A percentile compares a stretch with the other conserved stretches of the same genome.
Evolutionary conservation across 331 rosid genomes (phyloP).

Genomic region (Arachis monticola): DNA sequence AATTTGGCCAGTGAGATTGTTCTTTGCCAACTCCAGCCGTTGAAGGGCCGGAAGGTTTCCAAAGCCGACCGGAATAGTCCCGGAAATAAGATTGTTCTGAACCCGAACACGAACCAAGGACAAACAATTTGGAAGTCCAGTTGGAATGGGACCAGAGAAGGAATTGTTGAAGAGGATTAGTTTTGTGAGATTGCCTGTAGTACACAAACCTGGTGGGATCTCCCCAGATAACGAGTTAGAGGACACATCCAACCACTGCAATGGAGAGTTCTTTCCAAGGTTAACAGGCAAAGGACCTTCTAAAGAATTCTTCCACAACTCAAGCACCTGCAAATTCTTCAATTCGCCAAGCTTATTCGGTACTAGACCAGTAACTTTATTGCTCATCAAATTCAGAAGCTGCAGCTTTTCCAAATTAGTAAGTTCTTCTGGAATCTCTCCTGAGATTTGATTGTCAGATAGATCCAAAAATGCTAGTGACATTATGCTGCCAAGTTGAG

Average conservation of each 20-base stretch:
- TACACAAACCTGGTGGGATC: slow-evolving; percentile 80
- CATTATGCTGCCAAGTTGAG: slow-evolving; percentile 63
- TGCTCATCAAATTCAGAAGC: slow-evolving; percentile 86
- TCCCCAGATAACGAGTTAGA: slow-evolving; percentile 80
- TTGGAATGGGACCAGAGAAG: slow-evolving; percentile 76
- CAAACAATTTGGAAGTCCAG: slow-evolving; percentile 66
- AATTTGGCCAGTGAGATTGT: slow-evolving; percentile 73
- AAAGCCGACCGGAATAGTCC: slow-evolving; percentile 74
- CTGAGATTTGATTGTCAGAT: slow-evolving; percentile 82
- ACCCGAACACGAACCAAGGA: slow-evolving; percentile 79
- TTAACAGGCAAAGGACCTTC: slow-evolving; percentile 71
- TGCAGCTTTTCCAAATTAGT: slow-evolving; percentile 61
- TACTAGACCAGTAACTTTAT: slow-evolving; percentile 67
- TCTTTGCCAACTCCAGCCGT: slow-evolving; percentile 76
- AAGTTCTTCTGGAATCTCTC: slow-evolving; percentile 81
- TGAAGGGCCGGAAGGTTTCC: slow-evolving; percentile 75
- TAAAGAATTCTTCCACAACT: slow-evolving; percentile 77
- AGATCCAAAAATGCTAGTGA: slow-evolving; percentile 77
- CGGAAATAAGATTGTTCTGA: slow-evolving; percentile 76
- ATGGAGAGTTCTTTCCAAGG: slow-evolving; percentile 80
- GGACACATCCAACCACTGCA: slow-evolving; percentile 88
- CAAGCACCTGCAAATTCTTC: slow-evolving; percentile 75
- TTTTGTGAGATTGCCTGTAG: slow-evolving; percentile 73
- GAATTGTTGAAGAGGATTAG: slow-evolving; percentile 87
- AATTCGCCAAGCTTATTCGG: slow-evolving; percentile 69